A percentile compares a stretch with the other conserved stretches of the same genome.
Conservation (phyloP, 176 grass and related monocot species). For the Avena sativa region DNA sequence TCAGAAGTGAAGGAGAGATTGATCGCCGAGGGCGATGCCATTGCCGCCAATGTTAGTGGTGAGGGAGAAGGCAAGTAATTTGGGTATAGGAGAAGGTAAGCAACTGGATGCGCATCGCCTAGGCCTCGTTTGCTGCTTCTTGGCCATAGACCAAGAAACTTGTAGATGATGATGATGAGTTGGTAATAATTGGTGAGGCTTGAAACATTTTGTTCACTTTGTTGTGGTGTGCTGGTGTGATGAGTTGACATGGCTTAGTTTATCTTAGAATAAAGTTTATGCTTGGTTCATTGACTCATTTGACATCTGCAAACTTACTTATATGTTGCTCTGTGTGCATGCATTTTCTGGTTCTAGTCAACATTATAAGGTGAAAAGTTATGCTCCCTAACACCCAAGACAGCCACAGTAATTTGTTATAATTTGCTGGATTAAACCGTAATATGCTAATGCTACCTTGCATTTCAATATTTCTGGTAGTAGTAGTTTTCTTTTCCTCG, state of each 20-base stretch:
- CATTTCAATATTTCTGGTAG: not conserved
- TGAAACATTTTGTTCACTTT: conserved; percentile 37
- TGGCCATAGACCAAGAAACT: conserved; percentile 51
- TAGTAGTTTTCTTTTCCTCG: not conserved
- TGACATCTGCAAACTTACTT: not conserved
- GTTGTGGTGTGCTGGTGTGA: conserved; percentile 39
- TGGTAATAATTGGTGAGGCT: conserved; percentile 53
- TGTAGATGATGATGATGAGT: conserved; percentile 49
- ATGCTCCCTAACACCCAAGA: not conserved
- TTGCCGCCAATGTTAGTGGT: conserved; percentile 41
- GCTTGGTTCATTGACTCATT: not conserved
- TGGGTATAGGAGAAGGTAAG: conserved; percentile 9
- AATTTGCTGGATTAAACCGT: not conserved
- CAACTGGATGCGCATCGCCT: not conserved
- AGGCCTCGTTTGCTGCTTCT: conserved; percentile 27
- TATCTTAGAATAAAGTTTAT: conserved; percentile 51
- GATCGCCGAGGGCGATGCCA: conserved; percentile 49
- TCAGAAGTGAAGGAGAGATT: conserved; percentile 67
- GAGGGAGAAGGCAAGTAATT: conserved; percentile 49
- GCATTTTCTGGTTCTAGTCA: conserved; percentile 13
- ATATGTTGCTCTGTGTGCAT: conserved; percentile 17
- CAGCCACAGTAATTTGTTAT: not conserved
- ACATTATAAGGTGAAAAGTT: not conserved
- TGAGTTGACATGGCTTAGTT: conserved; percentile 37
- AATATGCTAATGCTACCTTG: not conserved